Evolutionary conservation across 1,284 basidiomycete species (phyloP).

Genomic region (Ustilago vetiveriae): DNA sequence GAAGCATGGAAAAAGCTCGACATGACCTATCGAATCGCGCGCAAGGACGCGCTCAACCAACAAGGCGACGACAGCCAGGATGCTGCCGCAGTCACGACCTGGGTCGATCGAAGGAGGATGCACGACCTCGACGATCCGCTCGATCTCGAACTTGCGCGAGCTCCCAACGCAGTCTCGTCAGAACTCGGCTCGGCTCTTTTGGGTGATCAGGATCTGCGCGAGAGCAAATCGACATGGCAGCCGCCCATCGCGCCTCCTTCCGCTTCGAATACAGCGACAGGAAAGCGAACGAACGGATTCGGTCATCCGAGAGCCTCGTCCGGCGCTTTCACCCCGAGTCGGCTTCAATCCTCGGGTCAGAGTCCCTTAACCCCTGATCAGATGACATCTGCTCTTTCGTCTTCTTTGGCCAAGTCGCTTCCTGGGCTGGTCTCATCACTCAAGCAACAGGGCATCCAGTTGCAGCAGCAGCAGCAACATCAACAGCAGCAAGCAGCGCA

Average conservation of each 20-base stretch:
- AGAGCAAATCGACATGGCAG: slow-evolving; percentile 30
- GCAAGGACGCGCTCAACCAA: slow-evolving; percentile 70
- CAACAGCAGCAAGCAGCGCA: slow-evolving; percentile 18
- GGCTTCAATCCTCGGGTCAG: slow-evolving; percentile 22
- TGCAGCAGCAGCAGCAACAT: slow-evolving; percentile 15
- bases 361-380: slow-evolving; percentile 39
- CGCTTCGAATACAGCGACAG: not conserved
- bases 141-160: slow-evolving; percentile 48
- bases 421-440: slow-evolving; percentile 42
- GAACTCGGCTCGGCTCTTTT: slow-evolving; percentile 40
- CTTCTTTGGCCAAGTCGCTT: slow-evolving; percentile 34
- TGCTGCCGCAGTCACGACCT: slow-evolving; percentile 10
- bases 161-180: slow-evolving; percentile 51
- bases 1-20: slow-evolving; percentile 80
- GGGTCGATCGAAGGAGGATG: slow-evolving; percentile 39
- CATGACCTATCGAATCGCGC: slow-evolving; percentile 79
- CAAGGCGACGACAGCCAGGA: slow-evolving; percentile 48
- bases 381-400: slow-evolving; percentile 27
- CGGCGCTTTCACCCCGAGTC: slow-evolving; percentile 25
- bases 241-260: slow-evolving; percentile 31
- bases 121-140: slow-evolving; percentile 43
- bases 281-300: slow-evolving; percentile 18
- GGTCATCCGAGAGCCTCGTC: slow-evolving; percentile 14
- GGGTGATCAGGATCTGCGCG: slow-evolving; percentile 26
- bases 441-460: slow-evolving; percentile 27